Base-by-base conservation (phyloP, 2,329 filamentous ascomycete genomes). In the Pezicula carpinea region DNA sequence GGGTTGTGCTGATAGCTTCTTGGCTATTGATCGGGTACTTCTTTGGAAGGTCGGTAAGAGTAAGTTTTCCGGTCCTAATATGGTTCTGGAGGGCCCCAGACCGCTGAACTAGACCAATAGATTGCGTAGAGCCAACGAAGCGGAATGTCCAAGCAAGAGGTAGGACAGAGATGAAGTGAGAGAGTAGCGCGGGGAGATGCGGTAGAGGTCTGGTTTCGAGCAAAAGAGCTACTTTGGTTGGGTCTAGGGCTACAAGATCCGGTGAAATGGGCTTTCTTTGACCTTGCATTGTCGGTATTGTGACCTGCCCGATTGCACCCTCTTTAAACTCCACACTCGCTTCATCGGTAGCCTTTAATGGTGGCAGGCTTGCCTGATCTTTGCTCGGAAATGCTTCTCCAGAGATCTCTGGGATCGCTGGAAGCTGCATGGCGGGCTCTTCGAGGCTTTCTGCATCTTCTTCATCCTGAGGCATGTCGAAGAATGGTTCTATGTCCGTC, bases 61-160 rank as follows among this genome's bases (percentile, higher is more conserved):
- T 54, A 48, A 70, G 56, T 18, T 53, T 48, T 13, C 57, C 53
- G 8, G 52, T 43, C 10, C 50, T 49, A 14, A 68, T 50, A 11
- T 62, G 60, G 6, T 64, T 65, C n/a, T 54, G 51, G 51, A 67
- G 64, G 15, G 64, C 40, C 2, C 60, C 57, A 3, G 60, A 62
- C 53, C 54, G 26, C 56, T 53, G 57, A 31, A 55, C 39, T 51
- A 55, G 57, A 0, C 50, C 48, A 19, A 51, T 35, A 13, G 35
- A 26, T 18, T 13, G 5, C 17, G 23, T 8, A n/a, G 38, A 40
- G 19, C 38, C 38, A 38, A 68, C 70, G 50, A 64, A 67, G 33
- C 69, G 60, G 21, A 71, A 58, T 14, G 66, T 66, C 68, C 68
- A 70, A 10, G 50, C 47, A 18, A 68, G 66, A 3, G 66, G 68